Conservation (phyloP, 2,329 filamentous ascomycete genomes). For the Nemania bipapillata region DNA sequence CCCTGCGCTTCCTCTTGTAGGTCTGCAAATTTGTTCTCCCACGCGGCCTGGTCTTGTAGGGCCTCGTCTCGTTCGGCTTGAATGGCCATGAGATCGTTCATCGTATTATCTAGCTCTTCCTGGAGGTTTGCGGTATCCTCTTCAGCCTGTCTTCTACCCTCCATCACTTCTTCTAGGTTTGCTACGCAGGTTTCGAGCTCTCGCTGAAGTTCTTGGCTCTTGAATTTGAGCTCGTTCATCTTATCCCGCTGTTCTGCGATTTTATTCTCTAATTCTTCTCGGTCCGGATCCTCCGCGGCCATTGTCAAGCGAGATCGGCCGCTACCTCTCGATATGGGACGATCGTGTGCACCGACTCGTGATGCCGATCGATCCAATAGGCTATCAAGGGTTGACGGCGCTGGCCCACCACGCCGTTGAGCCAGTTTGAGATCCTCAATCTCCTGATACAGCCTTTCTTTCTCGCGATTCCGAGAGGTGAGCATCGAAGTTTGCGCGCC, state of each 20-base stretch:
- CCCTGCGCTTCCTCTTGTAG: constrained; percentile 72
- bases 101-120: constrained; percentile 80
- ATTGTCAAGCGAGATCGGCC: constrained; percentile 72
- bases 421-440: constrained; percentile 96
- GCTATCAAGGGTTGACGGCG: constrained; percentile 80
- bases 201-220: constrained; percentile 87
- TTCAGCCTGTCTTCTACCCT: constrained; percentile 70
- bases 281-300: constrained; percentile 75
- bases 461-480: constrained; percentile 93
- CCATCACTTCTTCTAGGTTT: constrained; percentile 79
- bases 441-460: constrained; percentile 93
- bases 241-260: constrained; percentile 86
- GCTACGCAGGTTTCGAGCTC: constrained; percentile 82
- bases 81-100: constrained; percentile 81
- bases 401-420: constrained; percentile 74
- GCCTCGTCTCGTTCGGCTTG: constrained; percentile 89
- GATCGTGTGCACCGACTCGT: constrained; percentile 73
- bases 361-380: constrained; percentile 95
- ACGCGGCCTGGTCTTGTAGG: constrained; percentile 69
- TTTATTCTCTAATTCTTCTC: constrained; percentile 86
- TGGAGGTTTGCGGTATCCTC: constrained; percentile 72
- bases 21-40: constrained; percentile 70
- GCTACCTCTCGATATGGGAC: constrained; percentile 79
- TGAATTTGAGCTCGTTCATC: constrained; percentile 84
- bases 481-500: constrained; percentile 97